Evolutionary conservation across 192 early-diverging fungal genomes (phyloP), one percentile per base, ranked within the genome.

Genomic region (Coemansia sp.): DNA sequence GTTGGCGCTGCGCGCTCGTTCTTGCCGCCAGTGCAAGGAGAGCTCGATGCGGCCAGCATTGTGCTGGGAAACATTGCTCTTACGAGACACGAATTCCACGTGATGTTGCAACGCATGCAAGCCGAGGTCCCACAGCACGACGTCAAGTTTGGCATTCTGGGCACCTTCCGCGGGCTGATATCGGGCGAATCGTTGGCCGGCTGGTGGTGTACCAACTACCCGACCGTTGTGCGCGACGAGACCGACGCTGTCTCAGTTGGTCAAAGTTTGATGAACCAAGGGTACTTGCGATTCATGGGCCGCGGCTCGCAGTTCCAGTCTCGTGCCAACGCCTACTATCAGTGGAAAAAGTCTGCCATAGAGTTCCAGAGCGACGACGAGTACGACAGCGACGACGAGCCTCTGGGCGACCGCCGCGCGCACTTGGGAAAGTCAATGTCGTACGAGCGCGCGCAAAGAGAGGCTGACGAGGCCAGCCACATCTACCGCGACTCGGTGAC

Each of bases 181-280:
- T 62, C 80, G 13, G 88, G 88, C 27, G 82, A 85, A 38, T 78
- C 80, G 34, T 82, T 90, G 60, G 81, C 82, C 1, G 76, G 76
- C n/a, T 90, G 88, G 88, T 77, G 86, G 62, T 82, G 82, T 57
- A 74, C 82, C 46, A 82, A 88, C 66, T 60, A 82, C 38, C 77
- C 81, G 4, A 69, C 81, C 23, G 63, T 83, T 37, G 70, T 80
- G 60, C 65, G 85, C 65, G 56, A 75, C 63, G 72, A 81, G 60
- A 56, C 69, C 1, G 84, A 86, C 40, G 84, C 88, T 1, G 77
- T 86, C 30, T 61, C 78, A 8, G 82, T 90, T 23, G 88, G 85
- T 10, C 86, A 88, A 61, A 85, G 86, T 40, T 65, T 90, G 41
- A 75, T 85, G 22, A 65, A 68, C 22, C 76, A 83, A 37, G 81